A percentile compares a stretch with the other conserved stretches of the same genome.
Conservation (phyloP, 768 basidiomycete genomes). For the Termitomyces sp. region DNA sequence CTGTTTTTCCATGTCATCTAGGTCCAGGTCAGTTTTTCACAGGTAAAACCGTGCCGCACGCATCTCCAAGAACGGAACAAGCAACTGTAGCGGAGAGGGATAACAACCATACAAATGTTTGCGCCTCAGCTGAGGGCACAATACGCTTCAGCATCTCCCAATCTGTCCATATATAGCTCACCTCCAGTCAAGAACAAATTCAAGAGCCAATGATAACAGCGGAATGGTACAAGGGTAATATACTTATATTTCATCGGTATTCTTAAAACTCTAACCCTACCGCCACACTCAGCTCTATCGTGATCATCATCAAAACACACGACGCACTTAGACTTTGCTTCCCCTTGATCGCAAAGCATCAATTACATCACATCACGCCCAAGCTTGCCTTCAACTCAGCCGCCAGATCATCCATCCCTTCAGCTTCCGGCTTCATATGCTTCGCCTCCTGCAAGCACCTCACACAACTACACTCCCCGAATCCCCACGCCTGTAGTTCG, state of each 20-base stretch:
- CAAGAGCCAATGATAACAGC: neutral
- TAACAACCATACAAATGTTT: neutral
- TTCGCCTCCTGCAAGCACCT: constrained; percentile 63
- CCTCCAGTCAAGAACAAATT: neutral
- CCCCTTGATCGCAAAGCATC: neutral
- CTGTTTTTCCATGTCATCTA: too few species aligned
- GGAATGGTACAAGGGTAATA: neutral
- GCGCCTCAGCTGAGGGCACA: neutral
- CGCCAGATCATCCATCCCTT: constrained; percentile 43
- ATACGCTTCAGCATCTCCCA: constrained; percentile 1
- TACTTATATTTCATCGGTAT: neutral
- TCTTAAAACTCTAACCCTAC: neutral
- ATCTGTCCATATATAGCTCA: constrained; percentile 1
- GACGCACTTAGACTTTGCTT: neutral
- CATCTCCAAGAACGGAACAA: neutral
- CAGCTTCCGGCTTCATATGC: constrained; percentile 27
- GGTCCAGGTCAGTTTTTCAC: too few species aligned
- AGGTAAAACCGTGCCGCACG: neutral
- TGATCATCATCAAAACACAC: neutral
- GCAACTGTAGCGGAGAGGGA: neutral
- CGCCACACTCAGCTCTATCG: neutral
- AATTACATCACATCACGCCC: constrained; percentile 39
- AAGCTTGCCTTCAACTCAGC: constrained; percentile 62
- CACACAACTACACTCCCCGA: constrained; percentile 64
- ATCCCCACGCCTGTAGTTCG: constrained; percentile 69